Percentiles rank a stretch among this genome's conserved stretches.
These are phyloP conservation scores for Diaporthe eres DNA, from an alignment of 2,329 filamentous ascomycete genomes.

Conservation along the genomic window DNA sequence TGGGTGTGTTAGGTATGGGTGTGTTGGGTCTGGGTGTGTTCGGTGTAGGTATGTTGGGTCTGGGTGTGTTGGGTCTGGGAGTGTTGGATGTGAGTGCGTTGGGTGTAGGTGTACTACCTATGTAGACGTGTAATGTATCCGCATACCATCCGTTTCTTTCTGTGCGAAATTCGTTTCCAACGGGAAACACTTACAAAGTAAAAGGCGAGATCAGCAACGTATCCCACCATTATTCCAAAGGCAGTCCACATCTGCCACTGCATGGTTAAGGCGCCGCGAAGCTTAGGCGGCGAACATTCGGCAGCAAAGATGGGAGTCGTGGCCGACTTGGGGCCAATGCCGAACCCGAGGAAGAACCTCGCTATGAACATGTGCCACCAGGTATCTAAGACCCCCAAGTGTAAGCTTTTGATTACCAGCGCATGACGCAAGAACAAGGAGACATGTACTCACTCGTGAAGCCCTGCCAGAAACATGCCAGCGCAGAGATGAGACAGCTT, in stretches of 20 bases:
- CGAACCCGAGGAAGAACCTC: conserved; percentile 78
- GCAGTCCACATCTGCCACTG: conserved; percentile 60
- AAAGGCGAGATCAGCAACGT: conserved; percentile 72
- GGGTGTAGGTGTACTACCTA: too few species aligned
- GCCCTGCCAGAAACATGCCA: conserved; percentile 66
- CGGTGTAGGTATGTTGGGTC: too few species aligned
- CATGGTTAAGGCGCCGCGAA: conserved; percentile 81
- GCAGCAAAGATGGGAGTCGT: conserved; percentile 80
- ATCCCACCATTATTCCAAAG: conserved; percentile 71
- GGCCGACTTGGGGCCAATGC: conserved; percentile 78
- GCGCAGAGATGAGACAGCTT: conserved; percentile 70
- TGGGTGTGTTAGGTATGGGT: too few species aligned
- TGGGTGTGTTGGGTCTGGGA: too few species aligned
- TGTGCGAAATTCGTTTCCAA: too few species aligned
- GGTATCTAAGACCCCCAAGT: conserved; percentile 53
- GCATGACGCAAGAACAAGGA: background rate
- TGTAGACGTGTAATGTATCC: too few species aligned
- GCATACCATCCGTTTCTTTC: too few species aligned
- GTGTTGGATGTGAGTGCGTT: too few species aligned
- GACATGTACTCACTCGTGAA: conserved; percentile 51
- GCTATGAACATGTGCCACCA: conserved; percentile 80
- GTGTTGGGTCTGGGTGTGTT: too few species aligned
- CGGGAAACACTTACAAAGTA: conserved; percentile 58
- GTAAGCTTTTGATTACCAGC: background rate
- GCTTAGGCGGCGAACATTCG: conserved; percentile 73